Conservation (phyloP, 1,284 basidiomycete species). For the Boletus smithii region DNA sequence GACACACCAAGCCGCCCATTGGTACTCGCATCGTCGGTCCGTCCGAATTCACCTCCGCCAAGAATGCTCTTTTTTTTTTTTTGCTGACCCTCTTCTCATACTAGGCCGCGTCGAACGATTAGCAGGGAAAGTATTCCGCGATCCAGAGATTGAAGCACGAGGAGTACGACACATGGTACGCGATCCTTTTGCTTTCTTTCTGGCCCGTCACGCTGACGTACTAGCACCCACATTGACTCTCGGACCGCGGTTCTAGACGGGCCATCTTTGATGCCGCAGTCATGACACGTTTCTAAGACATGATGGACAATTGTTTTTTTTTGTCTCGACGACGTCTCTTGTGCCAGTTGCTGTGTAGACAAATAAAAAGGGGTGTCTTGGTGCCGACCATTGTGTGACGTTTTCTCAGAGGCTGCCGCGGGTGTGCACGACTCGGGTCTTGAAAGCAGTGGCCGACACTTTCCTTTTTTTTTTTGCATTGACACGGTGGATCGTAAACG, state of each 20-base stretch:
- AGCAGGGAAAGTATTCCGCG: slow-evolving; percentile 21
- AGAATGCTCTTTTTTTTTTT: background rate
- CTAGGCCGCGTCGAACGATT: slow-evolving; percentile 17
- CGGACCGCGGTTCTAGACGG: background rate
- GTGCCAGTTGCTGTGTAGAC: no score
- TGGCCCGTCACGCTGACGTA: no score
- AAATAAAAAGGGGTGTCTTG: no score
- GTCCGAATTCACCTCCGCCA: background rate
- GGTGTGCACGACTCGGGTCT: no score
- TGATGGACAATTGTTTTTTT: background rate
- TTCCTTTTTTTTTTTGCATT: no score
- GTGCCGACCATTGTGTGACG: no score
- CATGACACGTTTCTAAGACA: background rate
- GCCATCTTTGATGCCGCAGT: background rate
- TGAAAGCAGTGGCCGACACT: no score
- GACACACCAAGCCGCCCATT: slow-evolving; percentile 1
- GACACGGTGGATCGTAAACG: no score
- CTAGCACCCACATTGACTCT: background rate
- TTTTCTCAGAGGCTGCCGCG: no score
- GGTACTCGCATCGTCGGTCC: slow-evolving; percentile 12
- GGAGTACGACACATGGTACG: slow-evolving; percentile 20
- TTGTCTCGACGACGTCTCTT: no score
- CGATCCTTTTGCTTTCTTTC: background rate
- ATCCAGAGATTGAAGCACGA: slow-evolving; percentile 21
- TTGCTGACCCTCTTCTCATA: background rate